Evolutionary conservation across 1,139 yeast genomes (phyloP).

Genomic region (Eremothecium cymbalariae): DNA sequence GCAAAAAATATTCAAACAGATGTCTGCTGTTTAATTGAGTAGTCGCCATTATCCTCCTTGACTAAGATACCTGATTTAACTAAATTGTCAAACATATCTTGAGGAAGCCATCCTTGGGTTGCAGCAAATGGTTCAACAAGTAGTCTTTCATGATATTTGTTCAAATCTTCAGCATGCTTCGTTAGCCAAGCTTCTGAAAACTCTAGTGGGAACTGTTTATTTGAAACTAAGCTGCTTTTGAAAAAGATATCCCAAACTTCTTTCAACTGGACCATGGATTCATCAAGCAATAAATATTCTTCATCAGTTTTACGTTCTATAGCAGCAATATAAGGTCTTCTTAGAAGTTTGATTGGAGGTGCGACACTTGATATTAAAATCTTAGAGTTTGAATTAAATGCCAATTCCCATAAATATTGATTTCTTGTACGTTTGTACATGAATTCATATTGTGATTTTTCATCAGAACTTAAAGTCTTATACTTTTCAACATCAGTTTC

Average conservation of each 20-base stretch:
- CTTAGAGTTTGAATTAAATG: conserved; percentile 54
- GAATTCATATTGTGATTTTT: conserved; percentile 72
- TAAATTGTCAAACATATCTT: conserved; percentile 73
- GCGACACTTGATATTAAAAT: conserved; percentile 71
- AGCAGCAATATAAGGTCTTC: conserved; percentile 59
- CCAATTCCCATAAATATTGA: conserved; percentile 79
- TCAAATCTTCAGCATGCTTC: conserved; percentile 50
- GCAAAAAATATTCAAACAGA: too few relatives aligned
- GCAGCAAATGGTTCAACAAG: conserved; percentile 76
- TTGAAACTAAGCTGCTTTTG: conserved; percentile 47
- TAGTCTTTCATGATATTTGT: conserved; percentile 58
- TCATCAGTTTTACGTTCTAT: conserved; percentile 52
- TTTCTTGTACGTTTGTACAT: conserved; percentile 86
- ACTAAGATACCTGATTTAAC: conserved; percentile 57
- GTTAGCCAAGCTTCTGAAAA: conserved; percentile 48
- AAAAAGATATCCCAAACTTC: conserved; percentile 69
- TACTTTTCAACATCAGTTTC: conserved; percentile 68
- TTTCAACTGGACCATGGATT: conserved; percentile 60
- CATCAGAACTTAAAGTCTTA: conserved; percentile 57
- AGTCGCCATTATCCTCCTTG: conserved; percentile 41
- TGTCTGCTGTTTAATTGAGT: conserved; percentile 21
- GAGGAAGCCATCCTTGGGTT: conserved; percentile 94
- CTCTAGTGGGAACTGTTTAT: conserved; percentile 48
- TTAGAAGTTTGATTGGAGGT: conserved; percentile 63
- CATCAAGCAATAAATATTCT: conserved; percentile 60